phyloP scores from a whole-genome alignment of 2,329 filamentous ascomycete species.

The Penicillium sp. region DNA sequence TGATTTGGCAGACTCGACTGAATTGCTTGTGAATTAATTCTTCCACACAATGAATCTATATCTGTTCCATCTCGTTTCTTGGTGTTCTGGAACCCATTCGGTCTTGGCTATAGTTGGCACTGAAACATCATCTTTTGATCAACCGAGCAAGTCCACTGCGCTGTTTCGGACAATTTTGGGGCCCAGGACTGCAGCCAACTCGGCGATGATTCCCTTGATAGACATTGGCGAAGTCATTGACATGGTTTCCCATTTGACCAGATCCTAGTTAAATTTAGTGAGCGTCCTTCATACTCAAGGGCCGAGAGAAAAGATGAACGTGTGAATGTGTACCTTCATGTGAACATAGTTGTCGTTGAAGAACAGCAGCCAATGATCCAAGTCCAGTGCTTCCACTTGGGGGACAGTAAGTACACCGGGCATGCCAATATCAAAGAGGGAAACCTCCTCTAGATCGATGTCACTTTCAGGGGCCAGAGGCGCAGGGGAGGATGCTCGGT shows the following conservation, averaged over 20 bases:
- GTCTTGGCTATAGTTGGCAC: neutral
- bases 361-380: constrained; percentile 45
- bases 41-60: neutral
- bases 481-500: constrained; percentile 25
- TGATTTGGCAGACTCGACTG: neutral
- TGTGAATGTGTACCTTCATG: constrained; percentile 38
- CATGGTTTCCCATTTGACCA: constrained; percentile 47
- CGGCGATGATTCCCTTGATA: constrained; percentile 48
- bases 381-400: constrained; percentile 42
- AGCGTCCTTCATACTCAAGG: neutral
- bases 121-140: neutral
- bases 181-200: constrained; percentile 47
- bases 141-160: constrained; percentile 41
- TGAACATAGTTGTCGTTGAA: constrained; percentile 43
- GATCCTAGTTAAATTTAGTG: constrained; percentile 33
- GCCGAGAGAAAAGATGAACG: neutral
- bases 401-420: constrained; percentile 46
- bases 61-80: neutral
- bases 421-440: constrained; percentile 47
- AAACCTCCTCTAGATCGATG: constrained; percentile 37
- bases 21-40: neutral
- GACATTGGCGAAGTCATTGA: constrained; percentile 43
- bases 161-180: constrained; percentile 42
- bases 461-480: constrained; percentile 9
- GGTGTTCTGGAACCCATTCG: too few species aligned